A percentile compares a stretch with the other conserved stretches of the same genome.
phyloP scores from a whole-genome alignment of 2,329 filamentous ascomycete species.

The Acephala macrosclerotiorum region DNA sequence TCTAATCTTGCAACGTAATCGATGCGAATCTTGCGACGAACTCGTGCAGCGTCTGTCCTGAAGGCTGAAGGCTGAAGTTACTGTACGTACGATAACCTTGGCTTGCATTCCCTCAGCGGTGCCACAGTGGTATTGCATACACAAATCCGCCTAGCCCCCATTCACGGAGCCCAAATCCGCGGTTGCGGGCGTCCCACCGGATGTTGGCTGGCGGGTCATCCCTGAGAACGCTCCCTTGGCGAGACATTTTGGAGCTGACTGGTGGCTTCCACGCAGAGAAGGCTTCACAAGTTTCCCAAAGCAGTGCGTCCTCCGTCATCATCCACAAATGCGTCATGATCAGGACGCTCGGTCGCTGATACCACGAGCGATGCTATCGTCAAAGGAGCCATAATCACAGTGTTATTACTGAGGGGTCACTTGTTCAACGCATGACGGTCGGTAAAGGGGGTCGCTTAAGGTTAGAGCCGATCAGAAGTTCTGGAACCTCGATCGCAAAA shows the following conservation, averaged over 20 bases:
- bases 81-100: background rate
- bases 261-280: conserved; percentile 61
- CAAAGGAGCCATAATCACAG: background rate
- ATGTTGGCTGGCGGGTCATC: background rate
- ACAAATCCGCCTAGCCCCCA: background rate
- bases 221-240: conserved; percentile 11
- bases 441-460: conserved; percentile 5
- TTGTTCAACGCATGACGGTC: background rate
- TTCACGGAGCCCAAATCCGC: conserved; percentile 5
- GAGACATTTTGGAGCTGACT: conserved; percentile 68
- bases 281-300: conserved; percentile 4
- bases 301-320: conserved; percentile 6
- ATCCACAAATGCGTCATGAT: conserved; percentile 4
- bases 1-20: background rate
- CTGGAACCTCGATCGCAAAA: background rate
- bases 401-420: background rate
- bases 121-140: conserved; percentile 7
- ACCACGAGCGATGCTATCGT: background rate
- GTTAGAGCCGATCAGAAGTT: background rate
- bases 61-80: background rate
- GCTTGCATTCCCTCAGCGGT: background rate
- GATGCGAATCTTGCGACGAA: background rate
- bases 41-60: background rate
- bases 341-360: conserved; percentile 6
- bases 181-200: conserved; percentile 8